Percentiles rank a stretch among this genome's conserved stretches.
phyloP scores from a whole-genome alignment of 2,329 filamentous ascomycete species.

The Aspergillus vadensis region DNA sequence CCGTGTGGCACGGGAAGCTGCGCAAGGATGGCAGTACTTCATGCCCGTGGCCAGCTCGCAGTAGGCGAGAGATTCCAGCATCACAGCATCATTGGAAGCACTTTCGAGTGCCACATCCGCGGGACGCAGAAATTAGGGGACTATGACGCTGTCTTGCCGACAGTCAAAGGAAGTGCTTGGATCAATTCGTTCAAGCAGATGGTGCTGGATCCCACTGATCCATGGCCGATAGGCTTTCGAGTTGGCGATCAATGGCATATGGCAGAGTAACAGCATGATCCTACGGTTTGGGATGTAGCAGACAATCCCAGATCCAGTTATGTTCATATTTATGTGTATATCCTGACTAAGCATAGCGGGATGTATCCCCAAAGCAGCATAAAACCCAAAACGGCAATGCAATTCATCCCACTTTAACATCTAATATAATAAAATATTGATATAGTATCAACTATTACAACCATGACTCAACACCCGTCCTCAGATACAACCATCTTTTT shows the following conservation, averaged over 20 bases:
- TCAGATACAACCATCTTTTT: conserved; percentile 41
- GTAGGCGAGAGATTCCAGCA: too few species aligned
- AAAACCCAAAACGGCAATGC: neutral
- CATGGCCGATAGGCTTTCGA: conserved; percentile 46
- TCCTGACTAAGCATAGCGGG: neutral
- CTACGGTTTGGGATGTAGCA: too few species aligned
- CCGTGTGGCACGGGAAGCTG: too few species aligned
- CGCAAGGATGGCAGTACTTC: too few species aligned
- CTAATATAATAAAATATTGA: too few species aligned
- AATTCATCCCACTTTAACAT: neutral
- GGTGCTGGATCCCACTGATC: conserved; percentile 47
- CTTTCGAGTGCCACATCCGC: too few species aligned
- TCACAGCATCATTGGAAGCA: too few species aligned
- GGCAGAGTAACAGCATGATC: too few species aligned
- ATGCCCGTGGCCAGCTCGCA: too few species aligned
- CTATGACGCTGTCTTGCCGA: too few species aligned
- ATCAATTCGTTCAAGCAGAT: conserved; percentile 48
- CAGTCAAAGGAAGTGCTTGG: conserved; percentile 35
- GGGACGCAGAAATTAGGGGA: too few species aligned
- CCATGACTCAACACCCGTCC: conserved; percentile 28
- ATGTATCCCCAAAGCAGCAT: neutral
- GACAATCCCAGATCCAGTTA: too few species aligned
- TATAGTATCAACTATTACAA: neutral
- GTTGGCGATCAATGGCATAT: conserved; percentile 32
- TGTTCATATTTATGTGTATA: neutral